phyloP scores from a whole-genome alignment of 371 early-diverging fungal species.

The Saksenaea vasiformis region DNA sequence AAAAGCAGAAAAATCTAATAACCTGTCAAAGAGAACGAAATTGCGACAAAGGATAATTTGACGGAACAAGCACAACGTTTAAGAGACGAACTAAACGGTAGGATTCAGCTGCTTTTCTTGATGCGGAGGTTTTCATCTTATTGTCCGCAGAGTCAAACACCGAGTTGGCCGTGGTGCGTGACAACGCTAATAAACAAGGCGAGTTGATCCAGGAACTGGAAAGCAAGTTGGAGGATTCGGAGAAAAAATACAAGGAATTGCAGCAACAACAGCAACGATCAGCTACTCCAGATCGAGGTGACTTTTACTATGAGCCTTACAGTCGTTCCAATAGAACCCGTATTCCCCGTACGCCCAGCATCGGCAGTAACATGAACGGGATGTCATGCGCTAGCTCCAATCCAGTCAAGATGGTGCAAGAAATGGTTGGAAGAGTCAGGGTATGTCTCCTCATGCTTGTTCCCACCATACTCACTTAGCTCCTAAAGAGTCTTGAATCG shows the following conservation, averaged over 20 bases:
- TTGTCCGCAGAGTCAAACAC: constrained; percentile 51
- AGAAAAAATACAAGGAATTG: constrained; percentile 23
- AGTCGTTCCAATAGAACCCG: constrained; percentile 30
- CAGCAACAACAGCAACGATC: constrained; percentile 25
- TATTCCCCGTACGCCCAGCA: constrained; percentile 34
- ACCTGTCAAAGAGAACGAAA: constrained; percentile 53
- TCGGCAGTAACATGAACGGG: constrained; percentile 12
- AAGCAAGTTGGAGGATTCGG: constrained; percentile 35
- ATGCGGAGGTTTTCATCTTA: background rate
- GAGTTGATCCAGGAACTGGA: constrained; percentile 40
- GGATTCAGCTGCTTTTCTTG: background rate
- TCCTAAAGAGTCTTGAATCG: constrained; percentile 56
- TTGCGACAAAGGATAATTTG: constrained; percentile 65
- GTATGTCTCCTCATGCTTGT: constrained; percentile 35
- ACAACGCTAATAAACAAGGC: constrained; percentile 39
- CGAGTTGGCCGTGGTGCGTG: constrained; percentile 59
- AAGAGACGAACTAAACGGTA: constrained; percentile 77
- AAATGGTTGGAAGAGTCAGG: constrained; percentile 74
- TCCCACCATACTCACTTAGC: background rate
- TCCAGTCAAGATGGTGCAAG: constrained; percentile 70
- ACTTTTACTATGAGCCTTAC: constrained; percentile 31
- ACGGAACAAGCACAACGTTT: constrained; percentile 76
- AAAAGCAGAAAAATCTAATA: background rate
- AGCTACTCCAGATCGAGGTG: constrained; percentile 27
- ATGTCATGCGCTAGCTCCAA: constrained; percentile 37